Evolutionary conservation across 495 filamentous ascomycete species (phyloP).

Genomic region (Penicillium silybi): DNA sequence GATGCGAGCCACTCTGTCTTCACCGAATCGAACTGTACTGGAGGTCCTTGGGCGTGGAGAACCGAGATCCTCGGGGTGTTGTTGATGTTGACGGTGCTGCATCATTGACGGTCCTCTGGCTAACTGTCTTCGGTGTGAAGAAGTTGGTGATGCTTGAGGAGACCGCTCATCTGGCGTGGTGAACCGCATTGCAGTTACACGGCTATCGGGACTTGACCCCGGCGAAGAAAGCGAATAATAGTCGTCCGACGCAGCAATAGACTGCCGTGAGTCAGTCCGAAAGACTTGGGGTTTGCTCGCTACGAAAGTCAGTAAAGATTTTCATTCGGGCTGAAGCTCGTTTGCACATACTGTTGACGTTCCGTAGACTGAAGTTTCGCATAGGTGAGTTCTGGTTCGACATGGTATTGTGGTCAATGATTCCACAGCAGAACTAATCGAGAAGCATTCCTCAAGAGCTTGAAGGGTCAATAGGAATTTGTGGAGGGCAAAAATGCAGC

Average conservation of each 20-base stretch:
- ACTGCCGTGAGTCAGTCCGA: conserved; percentile 54
- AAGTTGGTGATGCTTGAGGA: conserved; percentile 30
- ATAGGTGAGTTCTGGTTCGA: conserved; percentile 6
- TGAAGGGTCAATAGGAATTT: conserved; percentile 12
- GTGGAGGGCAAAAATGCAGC: conserved; percentile 5
- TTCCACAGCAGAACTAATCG: conserved; percentile 15
- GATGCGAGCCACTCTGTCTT: conserved; percentile 27
- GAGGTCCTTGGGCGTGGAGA: conserved; percentile 26
- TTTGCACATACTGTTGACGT: conserved; percentile 28
- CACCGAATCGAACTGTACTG: conserved; percentile 35
- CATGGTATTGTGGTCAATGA: conserved; percentile 20
- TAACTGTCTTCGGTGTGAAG: background rate
- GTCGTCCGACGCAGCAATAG: conserved; percentile 62
- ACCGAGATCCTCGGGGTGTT: conserved; percentile 10
- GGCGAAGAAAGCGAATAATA: conserved; percentile 57
- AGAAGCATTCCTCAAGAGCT: conserved; percentile 25
- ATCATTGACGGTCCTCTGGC: conserved; percentile 3
- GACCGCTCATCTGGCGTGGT: conserved; percentile 45
- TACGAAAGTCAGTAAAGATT: conserved; percentile 18
- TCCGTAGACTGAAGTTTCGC: conserved; percentile 30
- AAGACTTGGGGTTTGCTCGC: conserved; percentile 53
- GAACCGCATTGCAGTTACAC: conserved; percentile 47
- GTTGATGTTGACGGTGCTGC: conserved; percentile 19
- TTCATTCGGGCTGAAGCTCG: background rate
- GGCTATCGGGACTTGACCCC: conserved; percentile 45